Conservation (phyloP, 1,284 basidiomycete genomes). For the Ustilago cynodontis region DNA sequence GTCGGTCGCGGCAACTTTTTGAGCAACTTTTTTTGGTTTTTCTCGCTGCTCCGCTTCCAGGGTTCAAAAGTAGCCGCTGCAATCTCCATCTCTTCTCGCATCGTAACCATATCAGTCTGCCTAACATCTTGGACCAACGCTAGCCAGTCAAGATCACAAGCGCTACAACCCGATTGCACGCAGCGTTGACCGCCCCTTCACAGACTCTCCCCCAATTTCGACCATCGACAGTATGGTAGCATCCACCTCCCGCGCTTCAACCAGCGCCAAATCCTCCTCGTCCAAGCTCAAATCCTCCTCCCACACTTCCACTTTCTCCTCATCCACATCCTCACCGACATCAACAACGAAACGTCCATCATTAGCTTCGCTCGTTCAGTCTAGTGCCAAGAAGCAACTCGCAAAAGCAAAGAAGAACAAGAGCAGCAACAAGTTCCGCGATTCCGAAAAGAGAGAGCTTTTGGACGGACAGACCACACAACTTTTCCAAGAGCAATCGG, state of each 20-base stretch:
- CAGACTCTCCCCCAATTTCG: background rate
- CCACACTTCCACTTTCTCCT: constrained; percentile 12
- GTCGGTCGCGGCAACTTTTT: background rate
- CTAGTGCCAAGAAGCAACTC: constrained; percentile 22
- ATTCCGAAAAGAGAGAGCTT: constrained; percentile 17
- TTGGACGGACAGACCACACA: constrained; percentile 26
- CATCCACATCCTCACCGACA: constrained; percentile 1
- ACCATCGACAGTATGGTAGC: constrained; percentile 11
- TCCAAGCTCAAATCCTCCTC: constrained; percentile 17
- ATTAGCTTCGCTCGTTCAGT: constrained; percentile 11
- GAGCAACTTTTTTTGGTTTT: constrained; percentile 14
- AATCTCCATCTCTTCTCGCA: background rate
- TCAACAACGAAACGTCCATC: background rate
- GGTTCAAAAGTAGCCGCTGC: constrained; percentile 22
- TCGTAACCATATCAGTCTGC: background rate
- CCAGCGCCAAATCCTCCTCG: background rate
- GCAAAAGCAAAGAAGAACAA: constrained; percentile 14
- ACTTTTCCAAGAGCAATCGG: constrained; percentile 7
- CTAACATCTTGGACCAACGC: background rate
- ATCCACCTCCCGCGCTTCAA: background rate
- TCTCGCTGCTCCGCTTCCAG: background rate
- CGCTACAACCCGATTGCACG: background rate
- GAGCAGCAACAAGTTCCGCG: constrained; percentile 32
- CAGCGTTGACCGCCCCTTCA: background rate
- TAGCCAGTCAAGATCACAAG: background rate